Evolutionary conservation across 192 early-diverging fungal species (phyloP).

Genomic region (Umbelopsis ramanniana): DNA sequence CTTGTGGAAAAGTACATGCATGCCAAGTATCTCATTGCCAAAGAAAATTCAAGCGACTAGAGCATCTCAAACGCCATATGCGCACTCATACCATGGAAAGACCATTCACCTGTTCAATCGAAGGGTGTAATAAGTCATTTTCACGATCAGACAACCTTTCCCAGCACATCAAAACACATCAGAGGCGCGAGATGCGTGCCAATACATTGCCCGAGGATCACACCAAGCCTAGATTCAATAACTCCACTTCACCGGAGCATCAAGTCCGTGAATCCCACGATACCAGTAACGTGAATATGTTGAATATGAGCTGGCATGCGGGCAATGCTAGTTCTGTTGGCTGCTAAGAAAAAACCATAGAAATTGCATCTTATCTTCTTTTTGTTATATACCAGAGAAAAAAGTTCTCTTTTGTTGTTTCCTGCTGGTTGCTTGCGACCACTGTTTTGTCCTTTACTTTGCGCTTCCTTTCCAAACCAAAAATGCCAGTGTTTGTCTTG

Average conservation of each 20-base stretch:
- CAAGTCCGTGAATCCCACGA: background rate
- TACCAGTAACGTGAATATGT: conserved; percentile 15
- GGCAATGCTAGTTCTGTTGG: conserved; percentile 27
- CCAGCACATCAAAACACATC: conserved; percentile 58
- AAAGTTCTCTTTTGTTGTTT: conserved; percentile 4
- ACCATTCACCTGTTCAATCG: conserved; percentile 61
- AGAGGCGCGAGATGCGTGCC: conserved; percentile 32
- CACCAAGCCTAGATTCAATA: background rate
- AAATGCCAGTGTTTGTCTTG: background rate
- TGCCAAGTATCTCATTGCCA: conserved; percentile 44
- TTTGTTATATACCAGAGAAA: background rate
- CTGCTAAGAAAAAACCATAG: conserved; percentile 23
- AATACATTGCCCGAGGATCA: background rate
- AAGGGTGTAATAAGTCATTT: conserved; percentile 62
- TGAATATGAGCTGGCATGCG: conserved; percentile 27
- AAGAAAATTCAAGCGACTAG: conserved; percentile 73
- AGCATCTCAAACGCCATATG: conserved; percentile 81
- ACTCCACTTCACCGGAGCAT: conserved; percentile 1
- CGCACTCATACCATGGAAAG: conserved; percentile 68
- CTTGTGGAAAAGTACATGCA: conserved; percentile 26
- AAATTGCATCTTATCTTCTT: background rate
- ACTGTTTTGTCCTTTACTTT: background rate
- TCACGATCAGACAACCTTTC: conserved; percentile 66
- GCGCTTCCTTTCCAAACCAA: background rate
- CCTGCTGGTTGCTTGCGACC: conserved; percentile 14